Evolutionary conservation across 73 alveolate genomes (phyloP), one percentile per base, ranked within the genome.

Genomic region (Durusdinium trenchii): DNA sequence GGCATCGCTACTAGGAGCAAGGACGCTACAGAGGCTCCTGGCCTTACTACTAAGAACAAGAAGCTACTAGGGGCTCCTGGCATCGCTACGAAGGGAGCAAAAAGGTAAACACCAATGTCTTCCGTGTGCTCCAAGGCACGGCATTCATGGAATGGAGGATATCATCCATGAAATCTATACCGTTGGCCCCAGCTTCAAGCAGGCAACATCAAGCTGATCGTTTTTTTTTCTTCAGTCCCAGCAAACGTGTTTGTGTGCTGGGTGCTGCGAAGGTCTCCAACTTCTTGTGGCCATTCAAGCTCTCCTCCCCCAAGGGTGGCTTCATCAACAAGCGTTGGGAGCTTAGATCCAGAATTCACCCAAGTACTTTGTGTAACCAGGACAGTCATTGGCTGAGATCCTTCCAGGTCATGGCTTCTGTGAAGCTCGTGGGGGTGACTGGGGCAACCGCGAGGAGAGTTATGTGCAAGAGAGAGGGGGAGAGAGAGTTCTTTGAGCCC

Each of bases 391-490:
- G 87, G 12, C 42, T 78, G 20, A 84, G 9, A 12, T 20, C 20
- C 64, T 20, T 20, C 64, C 64, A 78, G 98, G 98, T 50, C 99
- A 99, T 93, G 99, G 99, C 69, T 99, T 94, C 99, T 95, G 84
- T 83, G 99, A 99, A 67, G 83, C 76, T 14, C 78, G 95, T 23
- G 99, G 99, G 12, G 99, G 99, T 42, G 99, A 99, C 96, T 99
- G 99, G 99, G 99, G 99, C 95, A 99, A 99, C 99, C 99, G 99
- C 96, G 99, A 99, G 99, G 99, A n/a, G n/a, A n/a, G n/a, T n/a
- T n/a, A n/a, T n/a, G n/a, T n/a, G n/a, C n/a, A n/a, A n/a, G n/a
- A n/a, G n/a, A n/a, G n/a, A n/a, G n/a, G n/a, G n/a, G n/a, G n/a
- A n/a, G n/a, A n/a, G n/a, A n/a, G n/a, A n/a, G n/a, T n/a, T n/a